Evolutionary conservation across 345 rosid genomes (phyloP), one percentile per base, ranked within the genome.

Genomic region (Ricinus communis): DNA sequence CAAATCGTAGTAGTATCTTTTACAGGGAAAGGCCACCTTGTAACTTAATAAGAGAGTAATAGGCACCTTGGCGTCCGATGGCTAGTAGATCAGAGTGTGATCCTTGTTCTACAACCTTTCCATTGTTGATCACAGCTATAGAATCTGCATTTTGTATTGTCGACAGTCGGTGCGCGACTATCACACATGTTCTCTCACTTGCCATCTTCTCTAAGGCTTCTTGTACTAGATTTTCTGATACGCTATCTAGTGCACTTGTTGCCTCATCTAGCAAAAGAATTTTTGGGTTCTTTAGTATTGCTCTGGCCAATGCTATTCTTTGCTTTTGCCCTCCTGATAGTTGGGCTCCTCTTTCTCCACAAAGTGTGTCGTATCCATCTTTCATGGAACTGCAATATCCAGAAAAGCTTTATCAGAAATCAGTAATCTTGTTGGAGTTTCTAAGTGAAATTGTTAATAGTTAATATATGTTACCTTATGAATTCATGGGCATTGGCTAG

Each of bases 161-260:
- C 1, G 74, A 71, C 31, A 71, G 50, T 9, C 74, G 36, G 50
- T 71, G 74, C 12, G 74, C 68, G 5, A 71, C 49, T 0, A 71
- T 36, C 2, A 71, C 74, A 71, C 74, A 50, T 10, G 74, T 71
- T 52, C 65, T 61, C 5, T 65, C 68, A 41, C 61, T 50, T 68
- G 51, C 51, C 74, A 71, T 61, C 74, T 71, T 71, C 38, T 71
- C 68, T n/a, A 71, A 10, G 15, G 74, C 74, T 62, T 62, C 74
- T 71, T 71, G 74, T 1, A 71, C 68, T 52, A 71, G 12, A 19
- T 38, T 71, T 43, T 71, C 74, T 33, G 68, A 71, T 19, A 62
- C 61, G 51, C 74, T 71, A n/a, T 71, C 74, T 0, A 62, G 43
- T 6, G 68, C 74, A 41, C 74, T 71, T 27, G 74, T 71, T 51